These are phyloP conservation scores for Hirschioporus abietinus DNA, from an alignment of 768 basidiomycete species.

Conservation along the genomic window DNA sequence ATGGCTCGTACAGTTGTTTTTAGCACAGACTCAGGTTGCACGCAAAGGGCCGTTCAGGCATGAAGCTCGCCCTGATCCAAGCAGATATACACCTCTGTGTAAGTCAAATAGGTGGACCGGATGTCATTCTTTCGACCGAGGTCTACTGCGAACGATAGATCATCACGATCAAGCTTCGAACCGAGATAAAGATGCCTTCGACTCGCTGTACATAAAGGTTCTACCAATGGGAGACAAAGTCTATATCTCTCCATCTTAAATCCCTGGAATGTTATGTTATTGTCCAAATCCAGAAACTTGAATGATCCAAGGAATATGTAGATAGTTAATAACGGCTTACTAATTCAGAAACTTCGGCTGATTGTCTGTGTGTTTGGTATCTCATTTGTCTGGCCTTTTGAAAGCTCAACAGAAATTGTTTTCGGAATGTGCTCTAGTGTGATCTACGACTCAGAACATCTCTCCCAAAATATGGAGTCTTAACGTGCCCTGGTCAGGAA, in stretches of 20 bases:
- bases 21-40: neutral
- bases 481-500: neutral
- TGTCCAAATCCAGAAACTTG: neutral
- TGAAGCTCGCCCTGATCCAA: neutral
- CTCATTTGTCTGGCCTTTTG: too few species aligned
- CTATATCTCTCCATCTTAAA: neutral
- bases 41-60: too few species aligned
- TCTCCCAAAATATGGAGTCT: too few species aligned
- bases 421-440: too few species aligned
- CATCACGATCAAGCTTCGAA: neutral
- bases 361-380: too few species aligned
- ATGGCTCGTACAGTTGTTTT: neutral
- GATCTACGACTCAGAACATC: too few species aligned
- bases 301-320: neutral
- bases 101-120: neutral
- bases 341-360: too few species aligned
- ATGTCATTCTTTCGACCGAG: neutral
- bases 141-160: neutral
- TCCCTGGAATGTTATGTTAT: neutral
- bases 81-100: neutral
- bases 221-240: neutral
- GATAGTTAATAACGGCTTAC: too few species aligned
- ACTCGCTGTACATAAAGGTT: neutral
- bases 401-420: too few species aligned
- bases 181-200: neutral